Percentiles rank a stretch among this genome's conserved stretches.
Conservation (phyloP, 2,329 filamentous ascomycete species). For the Thermothelomyces thermophilus region DNA sequence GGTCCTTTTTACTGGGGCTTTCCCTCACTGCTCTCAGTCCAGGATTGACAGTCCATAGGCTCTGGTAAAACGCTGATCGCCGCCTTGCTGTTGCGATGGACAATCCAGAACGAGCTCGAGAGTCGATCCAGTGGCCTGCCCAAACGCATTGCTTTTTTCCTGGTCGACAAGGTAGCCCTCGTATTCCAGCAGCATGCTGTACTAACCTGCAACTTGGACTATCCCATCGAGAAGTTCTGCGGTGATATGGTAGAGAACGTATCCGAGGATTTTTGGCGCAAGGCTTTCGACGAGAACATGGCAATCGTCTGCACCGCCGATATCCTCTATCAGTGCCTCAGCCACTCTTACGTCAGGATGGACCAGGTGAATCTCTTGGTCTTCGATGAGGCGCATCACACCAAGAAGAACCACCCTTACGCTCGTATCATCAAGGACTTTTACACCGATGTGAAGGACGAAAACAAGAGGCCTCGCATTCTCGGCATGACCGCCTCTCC, state of each 20-base stretch:
- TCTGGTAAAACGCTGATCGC: slow-evolving; percentile 97
- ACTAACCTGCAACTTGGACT: slow-evolving; percentile 71
- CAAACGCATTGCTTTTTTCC: slow-evolving; percentile 71
- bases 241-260: slow-evolving; percentile 55
- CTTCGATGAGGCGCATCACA: slow-evolving; percentile 94
- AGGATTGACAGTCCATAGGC: slow-evolving; percentile 41
- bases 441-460: slow-evolving; percentile 50
- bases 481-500: slow-evolving; percentile 98
- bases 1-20: neutral
- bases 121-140: slow-evolving; percentile 53
- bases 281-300: slow-evolving; percentile 58
- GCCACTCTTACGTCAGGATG: slow-evolving; percentile 74
- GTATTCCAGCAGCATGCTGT: slow-evolving; percentile 87
- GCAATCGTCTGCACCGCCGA: slow-evolving; percentile 90
- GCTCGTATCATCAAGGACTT: slow-evolving; percentile 85
- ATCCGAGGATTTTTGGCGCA: slow-evolving; percentile 44
- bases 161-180: slow-evolving; percentile 84
- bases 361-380: slow-evolving; percentile 80
- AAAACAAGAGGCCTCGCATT: slow-evolving; percentile 59
- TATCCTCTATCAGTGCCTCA: slow-evolving; percentile 71
- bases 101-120: slow-evolving; percentile 70
- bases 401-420: slow-evolving; percentile 90
- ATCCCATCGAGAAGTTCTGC: slow-evolving; percentile 66
- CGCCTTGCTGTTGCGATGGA: slow-evolving; percentile 71
- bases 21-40: neutral